Evolutionary conservation across 441 rosid species (phyloP).

Genomic region (Bocquillonia castaneifolia): DNA sequence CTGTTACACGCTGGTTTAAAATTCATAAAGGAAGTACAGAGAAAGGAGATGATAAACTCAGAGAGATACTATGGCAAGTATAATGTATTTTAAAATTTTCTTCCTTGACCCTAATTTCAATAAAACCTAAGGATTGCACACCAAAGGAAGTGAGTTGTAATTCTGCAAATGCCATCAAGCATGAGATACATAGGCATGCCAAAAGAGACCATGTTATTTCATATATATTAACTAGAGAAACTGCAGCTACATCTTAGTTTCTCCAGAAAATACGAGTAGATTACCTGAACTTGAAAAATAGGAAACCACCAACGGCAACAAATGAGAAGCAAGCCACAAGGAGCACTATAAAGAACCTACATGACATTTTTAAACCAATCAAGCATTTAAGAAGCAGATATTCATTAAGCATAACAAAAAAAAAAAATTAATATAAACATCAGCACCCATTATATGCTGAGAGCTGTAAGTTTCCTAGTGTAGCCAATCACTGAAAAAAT

Average conservation of each 20-base stretch:
- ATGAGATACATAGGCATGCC: neutral
- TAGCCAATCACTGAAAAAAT: no score
- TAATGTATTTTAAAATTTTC: neutral
- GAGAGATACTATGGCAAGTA: neutral
- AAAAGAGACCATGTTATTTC: neutral
- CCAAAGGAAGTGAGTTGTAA: neutral
- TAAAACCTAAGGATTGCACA: neutral
- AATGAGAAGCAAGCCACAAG: slow-evolving; percentile 77
- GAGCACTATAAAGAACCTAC: slow-evolving; percentile 78
- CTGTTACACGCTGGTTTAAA: neutral
- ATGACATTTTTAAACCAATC: slow-evolving; percentile 22
- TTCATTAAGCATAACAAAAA: slow-evolving; percentile 9
- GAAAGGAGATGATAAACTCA: neutral
- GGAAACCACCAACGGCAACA: slow-evolving; percentile 76
- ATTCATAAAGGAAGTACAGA: neutral
- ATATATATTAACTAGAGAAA: slow-evolving; percentile 9
- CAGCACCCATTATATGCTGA: neutral
- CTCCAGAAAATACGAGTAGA: neutral
- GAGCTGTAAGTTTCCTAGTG: slow-evolving; percentile 1
- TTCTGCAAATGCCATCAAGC: neutral
- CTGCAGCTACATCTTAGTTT: slow-evolving; percentile 2
- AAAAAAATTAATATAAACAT: neutral
- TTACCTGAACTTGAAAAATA: slow-evolving; percentile 80
- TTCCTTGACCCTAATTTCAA: neutral
- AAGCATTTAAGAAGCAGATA: slow-evolving; percentile 16